Evolutionary conservation across 2,329 filamentous ascomycete species (phyloP).

Genomic region (Colletotrichum gigasporum): DNA sequence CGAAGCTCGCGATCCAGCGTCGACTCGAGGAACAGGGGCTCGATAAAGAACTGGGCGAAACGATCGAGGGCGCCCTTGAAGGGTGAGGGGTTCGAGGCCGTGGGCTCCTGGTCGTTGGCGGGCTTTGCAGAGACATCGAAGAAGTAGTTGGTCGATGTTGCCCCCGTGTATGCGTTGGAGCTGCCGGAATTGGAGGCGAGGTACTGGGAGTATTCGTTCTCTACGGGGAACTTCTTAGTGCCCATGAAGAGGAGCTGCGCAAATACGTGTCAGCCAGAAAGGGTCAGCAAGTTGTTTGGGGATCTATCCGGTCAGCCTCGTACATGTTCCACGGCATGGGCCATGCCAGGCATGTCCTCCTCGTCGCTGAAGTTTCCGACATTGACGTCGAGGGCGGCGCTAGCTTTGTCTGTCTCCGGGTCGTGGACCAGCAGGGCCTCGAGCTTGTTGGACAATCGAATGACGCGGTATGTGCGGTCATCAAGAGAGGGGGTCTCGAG

Average conservation of each 20-base stretch:
- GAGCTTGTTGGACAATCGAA: slow-evolving; percentile 84
- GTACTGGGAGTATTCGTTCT: slow-evolving; percentile 96
- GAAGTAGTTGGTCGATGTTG: slow-evolving; percentile 96
- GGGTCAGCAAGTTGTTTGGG: neutral
- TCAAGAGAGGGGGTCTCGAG: slow-evolving; percentile 88
- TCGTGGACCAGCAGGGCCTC: slow-evolving; percentile 95
- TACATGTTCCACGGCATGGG: slow-evolving; percentile 93
- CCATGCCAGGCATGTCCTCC: slow-evolving; percentile 91
- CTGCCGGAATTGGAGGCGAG: slow-evolving; percentile 88
- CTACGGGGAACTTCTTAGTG: slow-evolving; percentile 94
- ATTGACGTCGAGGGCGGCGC: slow-evolving; percentile 93
- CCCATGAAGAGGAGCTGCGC: slow-evolving; percentile 90
- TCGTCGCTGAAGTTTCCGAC: slow-evolving; percentile 96
- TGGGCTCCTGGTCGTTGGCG: slow-evolving; percentile 65
- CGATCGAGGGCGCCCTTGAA: slow-evolving; percentile 86
- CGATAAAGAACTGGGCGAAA: slow-evolving; percentile 93
- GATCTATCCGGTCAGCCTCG: slow-evolving; percentile 33
- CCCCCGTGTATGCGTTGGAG: slow-evolving; percentile 94
- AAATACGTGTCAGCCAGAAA: slow-evolving; percentile 22
- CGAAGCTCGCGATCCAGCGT: slow-evolving; percentile 87
- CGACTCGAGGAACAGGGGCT: slow-evolving; percentile 84
- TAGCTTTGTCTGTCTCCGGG: slow-evolving; percentile 94
- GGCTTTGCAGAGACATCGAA: slow-evolving; percentile 92
- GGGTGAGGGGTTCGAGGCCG: slow-evolving; percentile 65
- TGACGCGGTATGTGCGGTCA: slow-evolving; percentile 86